Percentiles rank a stretch among this genome's conserved stretches.
Conservation (phyloP, 805 yeast species). For the Wickerhamomyces ciferrii region DNA sequence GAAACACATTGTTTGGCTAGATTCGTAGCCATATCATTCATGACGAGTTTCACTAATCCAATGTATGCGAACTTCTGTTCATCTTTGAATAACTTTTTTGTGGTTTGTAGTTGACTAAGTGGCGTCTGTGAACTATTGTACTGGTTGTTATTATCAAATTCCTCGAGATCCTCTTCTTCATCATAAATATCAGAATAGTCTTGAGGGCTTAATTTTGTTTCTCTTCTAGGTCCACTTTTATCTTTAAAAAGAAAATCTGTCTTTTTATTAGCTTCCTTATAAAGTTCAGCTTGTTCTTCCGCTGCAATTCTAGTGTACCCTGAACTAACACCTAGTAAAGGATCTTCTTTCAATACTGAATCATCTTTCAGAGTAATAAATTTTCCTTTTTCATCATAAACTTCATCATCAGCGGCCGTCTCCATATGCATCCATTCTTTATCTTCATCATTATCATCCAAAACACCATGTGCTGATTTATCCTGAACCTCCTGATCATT, state of each 20-base stretch:
- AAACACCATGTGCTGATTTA: slow-evolving; percentile 1
- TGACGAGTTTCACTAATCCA: slow-evolving; percentile 72
- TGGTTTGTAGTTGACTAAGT: slow-evolving; percentile 66
- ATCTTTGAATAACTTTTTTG: slow-evolving; percentile 76
- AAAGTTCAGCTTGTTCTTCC: slow-evolving; percentile 79
- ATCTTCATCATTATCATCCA: slow-evolving; percentile 28
- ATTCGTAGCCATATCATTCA: slow-evolving; percentile 79
- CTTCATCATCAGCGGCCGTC: slow-evolving; percentile 68
- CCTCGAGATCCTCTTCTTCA: slow-evolving; percentile 31
- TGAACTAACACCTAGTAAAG: slow-evolving; percentile 37
- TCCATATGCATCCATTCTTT: slow-evolving; percentile 85
- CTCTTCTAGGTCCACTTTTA: too few species aligned
- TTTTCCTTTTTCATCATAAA: slow-evolving; percentile 73
- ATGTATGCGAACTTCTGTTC: slow-evolving; percentile 88
- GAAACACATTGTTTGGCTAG: slow-evolving; percentile 51
- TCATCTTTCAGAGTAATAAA: slow-evolving; percentile 1
- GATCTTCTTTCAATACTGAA: slow-evolving; percentile 12
- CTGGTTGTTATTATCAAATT: slow-evolving; percentile 23
- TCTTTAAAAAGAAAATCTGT: slow-evolving; percentile 49
- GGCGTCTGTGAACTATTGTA: slow-evolving; percentile 32
- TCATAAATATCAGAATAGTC: slow-evolving; percentile 23
- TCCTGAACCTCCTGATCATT: not conserved
- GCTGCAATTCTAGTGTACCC: slow-evolving; percentile 87
- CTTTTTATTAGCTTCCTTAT: slow-evolving; percentile 45
- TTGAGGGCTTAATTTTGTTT: not conserved